phyloP scores from a whole-genome alignment of 768 basidiomycete genomes.

The Amanita pseudoporphyria region DNA sequence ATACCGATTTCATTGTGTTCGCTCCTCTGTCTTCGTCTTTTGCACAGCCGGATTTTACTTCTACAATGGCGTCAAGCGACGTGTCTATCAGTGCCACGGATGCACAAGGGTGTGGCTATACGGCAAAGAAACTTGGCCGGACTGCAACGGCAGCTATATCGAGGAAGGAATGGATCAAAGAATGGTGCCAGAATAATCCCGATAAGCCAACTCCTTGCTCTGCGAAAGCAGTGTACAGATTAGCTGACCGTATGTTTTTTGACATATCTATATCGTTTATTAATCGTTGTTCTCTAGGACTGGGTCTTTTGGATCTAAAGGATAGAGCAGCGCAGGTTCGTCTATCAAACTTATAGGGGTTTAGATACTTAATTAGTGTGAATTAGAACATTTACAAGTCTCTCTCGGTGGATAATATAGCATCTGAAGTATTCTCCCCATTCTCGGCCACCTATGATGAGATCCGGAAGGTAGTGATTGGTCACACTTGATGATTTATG shows the following conservation, averaged over 20 bases:
- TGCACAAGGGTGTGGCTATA: constrained; percentile 16
- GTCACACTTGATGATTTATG: constrained; percentile 23
- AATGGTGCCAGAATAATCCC: constrained; percentile 55
- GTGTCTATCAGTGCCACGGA: constrained; percentile 22
- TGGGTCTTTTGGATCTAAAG: constrained; percentile 65
- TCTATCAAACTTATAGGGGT: not conserved
- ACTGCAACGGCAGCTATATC: constrained; percentile 17
- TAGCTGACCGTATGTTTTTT: constrained; percentile 63
- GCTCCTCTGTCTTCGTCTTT: constrained; percentile 77
- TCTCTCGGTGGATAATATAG: constrained; percentile 71
- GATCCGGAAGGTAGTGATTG: constrained; percentile 51
- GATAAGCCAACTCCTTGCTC: constrained; percentile 62
- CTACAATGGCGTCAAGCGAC: constrained; percentile 17
- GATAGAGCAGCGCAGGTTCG: constrained; percentile 53
- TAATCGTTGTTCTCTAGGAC: constrained; percentile 30
- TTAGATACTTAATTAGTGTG: not conserved
- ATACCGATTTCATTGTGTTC: constrained; percentile 78
- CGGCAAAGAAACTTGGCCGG: constrained; percentile 12
- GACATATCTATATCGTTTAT: not conserved
- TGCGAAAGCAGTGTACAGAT: constrained; percentile 74
- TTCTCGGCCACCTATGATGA: constrained; percentile 79
- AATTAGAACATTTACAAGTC: constrained; percentile 65
- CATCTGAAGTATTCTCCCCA: constrained; percentile 77
- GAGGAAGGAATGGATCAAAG: constrained; percentile 59
- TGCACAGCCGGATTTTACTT: constrained; percentile 17